Conservation (phyloP, 192 early-diverging fungal species). For the Podila clonocystis region DNA sequence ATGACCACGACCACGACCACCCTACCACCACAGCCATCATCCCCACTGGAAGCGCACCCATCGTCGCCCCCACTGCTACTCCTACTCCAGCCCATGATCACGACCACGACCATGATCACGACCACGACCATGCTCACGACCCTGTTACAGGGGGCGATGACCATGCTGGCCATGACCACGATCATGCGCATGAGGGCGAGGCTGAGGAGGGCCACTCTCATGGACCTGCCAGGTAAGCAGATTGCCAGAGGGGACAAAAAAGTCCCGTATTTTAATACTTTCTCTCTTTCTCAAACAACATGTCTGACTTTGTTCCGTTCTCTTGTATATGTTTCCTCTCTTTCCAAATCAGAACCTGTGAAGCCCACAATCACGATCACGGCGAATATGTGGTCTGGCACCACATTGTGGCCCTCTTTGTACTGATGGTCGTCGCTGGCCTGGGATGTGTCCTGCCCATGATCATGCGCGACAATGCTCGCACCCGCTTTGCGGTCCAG, state of each 20-base stretch:
- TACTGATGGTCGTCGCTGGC: conserved; percentile 58
- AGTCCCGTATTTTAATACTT: not conserved
- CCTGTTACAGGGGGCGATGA: not conserved
- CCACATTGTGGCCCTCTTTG: conserved; percentile 67
- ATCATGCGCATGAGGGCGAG: not conserved
- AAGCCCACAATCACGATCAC: conserved; percentile 27
- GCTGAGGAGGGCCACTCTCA: conserved; percentile 26
- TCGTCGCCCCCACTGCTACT: not conserved
- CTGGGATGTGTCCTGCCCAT: conserved; percentile 62
- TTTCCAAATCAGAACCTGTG: conserved; percentile 16
- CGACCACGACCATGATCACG: conserved; percentile 7
- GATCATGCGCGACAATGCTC: conserved; percentile 26
- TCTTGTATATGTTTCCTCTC: not conserved
- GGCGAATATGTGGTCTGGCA: conserved; percentile 41
- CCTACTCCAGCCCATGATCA: conserved; percentile 5
- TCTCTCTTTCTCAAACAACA: not conserved
- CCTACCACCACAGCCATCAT: not conserved
- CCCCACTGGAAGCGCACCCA: not conserved
- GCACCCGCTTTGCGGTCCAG: conserved; percentile 25
- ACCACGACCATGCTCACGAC: not conserved
- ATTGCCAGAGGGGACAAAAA: too few relatives aligned
- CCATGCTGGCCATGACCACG: conserved; percentile 3
- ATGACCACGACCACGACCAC: conserved; percentile 33
- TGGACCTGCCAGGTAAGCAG: conserved; percentile 38
- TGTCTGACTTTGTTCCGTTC: not conserved